Base-by-base conservation (phyloP, 2,329 filamentous ascomycete genomes). In the Chrysosporium queenslandicum region DNA sequence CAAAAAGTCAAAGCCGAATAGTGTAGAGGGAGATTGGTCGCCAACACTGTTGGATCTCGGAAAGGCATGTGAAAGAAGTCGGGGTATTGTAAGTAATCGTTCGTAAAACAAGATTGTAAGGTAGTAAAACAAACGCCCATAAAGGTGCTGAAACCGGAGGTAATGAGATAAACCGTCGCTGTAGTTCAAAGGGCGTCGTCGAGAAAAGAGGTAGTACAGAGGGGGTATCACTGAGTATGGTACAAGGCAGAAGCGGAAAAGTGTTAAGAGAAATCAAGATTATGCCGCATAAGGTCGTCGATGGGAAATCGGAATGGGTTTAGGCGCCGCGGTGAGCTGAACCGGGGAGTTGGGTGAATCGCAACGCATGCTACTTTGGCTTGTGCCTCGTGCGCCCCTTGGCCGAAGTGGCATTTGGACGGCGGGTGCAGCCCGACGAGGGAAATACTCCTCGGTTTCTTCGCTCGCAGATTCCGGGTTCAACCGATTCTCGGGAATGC, bases 401-500 rank as follows among this genome's bases (percentile, higher is more conserved):
- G 34, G 14, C 3, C 39, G 47, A 20, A 32, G 18, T 52, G 39
- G 39, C 23, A 34, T 12, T 14, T 49, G 25, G 30, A 37, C 18
- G 8, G 11, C 30, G 7, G 46, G 23, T 39, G 43, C 23, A 39
- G 50, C 37, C 25, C 20, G 52, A 9, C 37, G 46, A 9, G 52
- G 40, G 21, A 46, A 50, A 23, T 46, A 46, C 11, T 46, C 42
- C 40, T 55, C 48, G 41, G 46, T 40, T 37, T 45, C 53, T 23
- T 55, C 55, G 18, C 53, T 51, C 21, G 37, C 52, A 27, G 50
- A 46, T 20, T 55, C 54, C 23, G 52, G 71, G 29, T 70, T 64
- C 32, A 69, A 67, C 36, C 64, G 67, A 53, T 69, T 67, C 41
- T 73, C 71, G 2, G 68, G 70, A 16, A 72, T 61, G 2, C 70